These are phyloP conservation scores for Globisporangium radiosum DNA, from an alignment of 352 stramenopile genomes.

Conservation along the genomic window DNA sequence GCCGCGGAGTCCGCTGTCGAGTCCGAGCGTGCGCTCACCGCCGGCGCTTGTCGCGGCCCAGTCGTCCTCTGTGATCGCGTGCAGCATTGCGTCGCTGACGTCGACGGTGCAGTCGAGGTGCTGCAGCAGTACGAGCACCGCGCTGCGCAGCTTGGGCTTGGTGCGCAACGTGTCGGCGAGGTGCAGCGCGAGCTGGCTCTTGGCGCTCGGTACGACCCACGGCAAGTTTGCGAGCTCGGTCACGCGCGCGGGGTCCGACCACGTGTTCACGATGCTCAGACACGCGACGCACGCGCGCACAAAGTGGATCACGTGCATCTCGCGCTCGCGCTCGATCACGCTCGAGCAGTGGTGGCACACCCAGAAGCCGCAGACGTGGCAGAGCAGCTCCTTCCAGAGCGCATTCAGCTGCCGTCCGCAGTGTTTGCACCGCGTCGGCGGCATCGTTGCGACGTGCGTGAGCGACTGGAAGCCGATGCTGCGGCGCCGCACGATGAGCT, in stretches of 20 bases:
- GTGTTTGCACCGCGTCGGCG: conserved; percentile 24
- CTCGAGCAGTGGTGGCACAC: conserved; percentile 43
- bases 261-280: conserved; percentile 43
- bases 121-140: conserved; percentile 28
- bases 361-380: conserved; percentile 44
- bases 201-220: conserved; percentile 31
- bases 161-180: conserved; percentile 34
- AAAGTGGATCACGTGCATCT: conserved; percentile 35
- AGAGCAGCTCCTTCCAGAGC: conserved; percentile 38
- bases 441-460: conserved; percentile 12
- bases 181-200: conserved; percentile 35
- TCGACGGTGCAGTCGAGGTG: conserved; percentile 19
- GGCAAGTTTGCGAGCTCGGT: conserved; percentile 18
- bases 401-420: conserved; percentile 38
- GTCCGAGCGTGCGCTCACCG: too few species aligned
- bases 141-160: conserved; percentile 20
- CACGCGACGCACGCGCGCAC: conserved; percentile 40
- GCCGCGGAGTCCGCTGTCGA: too few species aligned
- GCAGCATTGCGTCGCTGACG: conserved; percentile 19
- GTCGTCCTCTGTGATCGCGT: conserved; percentile 28
- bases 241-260: conserved; percentile 33
- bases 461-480: conserved; percentile 45
- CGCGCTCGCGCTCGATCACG: conserved; percentile 45
- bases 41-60: conserved; percentile 13
- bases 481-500: conserved; percentile 36